Base-by-base conservation (phyloP, 2,329 filamentous ascomycete genomes). In the Pyricularia sp. region DNA sequence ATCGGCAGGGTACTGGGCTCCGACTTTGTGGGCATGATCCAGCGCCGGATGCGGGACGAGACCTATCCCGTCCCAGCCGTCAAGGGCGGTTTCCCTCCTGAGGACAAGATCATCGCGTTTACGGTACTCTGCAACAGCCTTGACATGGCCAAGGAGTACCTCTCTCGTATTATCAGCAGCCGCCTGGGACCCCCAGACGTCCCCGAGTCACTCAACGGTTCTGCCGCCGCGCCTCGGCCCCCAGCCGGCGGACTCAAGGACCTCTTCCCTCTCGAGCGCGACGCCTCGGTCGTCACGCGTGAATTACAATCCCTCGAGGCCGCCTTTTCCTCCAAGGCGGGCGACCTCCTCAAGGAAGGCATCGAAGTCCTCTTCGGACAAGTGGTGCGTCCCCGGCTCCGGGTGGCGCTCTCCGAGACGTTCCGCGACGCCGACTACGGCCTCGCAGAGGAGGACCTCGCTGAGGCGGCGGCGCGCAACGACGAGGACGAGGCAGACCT, bases 21-120 rank as follows among this genome's bases (percentile, higher is more conserved):
- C 3, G 94, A 99, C 74, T 99, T 97, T 73, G 88, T 97, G 68
- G 91, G 91, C 71, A 97, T 99, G 92, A 88, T 96, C 53, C 93
- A 97, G 75, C 88, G 93, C 66, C 96, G 96, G 76, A 97, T 99
- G 94, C 87, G 92, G 60, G 92, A 97, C 73, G 94, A 99, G 75
- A 89, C 88, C 67, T 97, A 97, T 72, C 94, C 93, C 0, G 91
- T 89, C 71, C 82, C 91, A 1, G 78, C 85, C 0, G 84, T 93
- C 0, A 88, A 91, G 74, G 92, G 92, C 53, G 89, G 87, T 0
- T 82, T 93, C 60, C 93, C 93, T 0, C 91, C 93, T 0, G 94
- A 99, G 74, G 87, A 92, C 70, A 91, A 88, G 70, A 89, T 97
- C 68, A 85, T 97, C 63, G 82, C 89, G 4, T 99, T 99, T 74